Percentiles rank a stretch among this genome's conserved stretches.
Conservation (phyloP, 352 stramenopile species). For the Elongisporangium undulatum region DNA sequence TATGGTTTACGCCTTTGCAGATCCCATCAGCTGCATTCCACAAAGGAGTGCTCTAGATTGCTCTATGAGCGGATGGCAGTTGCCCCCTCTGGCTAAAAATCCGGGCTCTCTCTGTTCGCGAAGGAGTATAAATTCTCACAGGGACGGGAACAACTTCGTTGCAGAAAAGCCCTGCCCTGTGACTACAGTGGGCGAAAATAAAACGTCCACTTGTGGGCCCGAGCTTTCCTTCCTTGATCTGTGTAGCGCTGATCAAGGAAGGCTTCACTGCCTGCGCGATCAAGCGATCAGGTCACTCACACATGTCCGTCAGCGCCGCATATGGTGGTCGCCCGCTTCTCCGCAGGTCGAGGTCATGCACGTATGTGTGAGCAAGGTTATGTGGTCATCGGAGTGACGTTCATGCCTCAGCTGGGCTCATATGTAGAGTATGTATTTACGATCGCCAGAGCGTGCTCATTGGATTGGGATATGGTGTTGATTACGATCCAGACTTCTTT, state of each 20-base stretch:
- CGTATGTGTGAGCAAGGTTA: not conserved
- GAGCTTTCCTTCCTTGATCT: not conserved
- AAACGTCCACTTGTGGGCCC: not conserved
- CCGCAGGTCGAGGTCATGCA: not conserved
- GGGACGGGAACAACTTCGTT: not conserved
- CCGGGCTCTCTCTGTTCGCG: not conserved
- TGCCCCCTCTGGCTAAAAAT: not conserved
- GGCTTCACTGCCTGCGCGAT: not conserved
- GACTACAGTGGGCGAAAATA: not conserved
- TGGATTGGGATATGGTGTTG: not conserved
- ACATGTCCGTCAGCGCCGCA: not conserved
- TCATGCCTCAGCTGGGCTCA: not conserved
- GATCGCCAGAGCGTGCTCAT: not conserved
- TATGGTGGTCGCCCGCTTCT: not conserved
- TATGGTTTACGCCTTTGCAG: not conserved
- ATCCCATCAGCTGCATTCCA: not conserved
- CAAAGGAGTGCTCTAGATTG: not conserved
- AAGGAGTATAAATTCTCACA: not conserved
- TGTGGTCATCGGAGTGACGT: not conserved
- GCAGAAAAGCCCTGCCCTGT: not conserved
- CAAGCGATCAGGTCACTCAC: not conserved
- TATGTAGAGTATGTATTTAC: not conserved
- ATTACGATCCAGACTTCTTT: not conserved
- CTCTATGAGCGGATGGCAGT: not conserved
- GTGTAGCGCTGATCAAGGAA: not conserved